Conservation (phyloP, 1,139 yeast species). For the Scheffersomyces parashehatae region DNA sequence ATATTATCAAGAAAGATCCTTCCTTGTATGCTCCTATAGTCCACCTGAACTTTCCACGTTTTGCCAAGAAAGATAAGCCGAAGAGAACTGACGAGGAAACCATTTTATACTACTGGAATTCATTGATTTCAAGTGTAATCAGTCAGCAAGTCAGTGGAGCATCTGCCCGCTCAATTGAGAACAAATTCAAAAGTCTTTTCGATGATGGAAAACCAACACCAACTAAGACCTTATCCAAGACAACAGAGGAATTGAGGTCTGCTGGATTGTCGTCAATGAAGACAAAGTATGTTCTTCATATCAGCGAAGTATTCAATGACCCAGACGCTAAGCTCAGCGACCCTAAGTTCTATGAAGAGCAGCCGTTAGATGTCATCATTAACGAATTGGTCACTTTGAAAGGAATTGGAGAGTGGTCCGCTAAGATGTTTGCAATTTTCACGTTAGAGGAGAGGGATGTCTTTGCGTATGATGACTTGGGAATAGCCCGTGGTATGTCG, state of each 20-base stretch:
- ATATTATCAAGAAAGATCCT: conserved; percentile 45
- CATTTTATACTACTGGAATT: conserved; percentile 34
- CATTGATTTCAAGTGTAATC: conserved; percentile 49
- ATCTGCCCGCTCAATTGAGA: conserved; percentile 69
- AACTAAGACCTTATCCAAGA: conserved; percentile 36
- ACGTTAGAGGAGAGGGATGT: conserved; percentile 66
- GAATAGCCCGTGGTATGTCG: conserved; percentile 80
- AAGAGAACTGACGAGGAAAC: conserved; percentile 9
- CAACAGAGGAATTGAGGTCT: conserved; percentile 50
- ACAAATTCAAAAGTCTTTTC: conserved; percentile 42
- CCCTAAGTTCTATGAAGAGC: conserved; percentile 20
- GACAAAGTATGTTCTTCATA: conserved; percentile 60
- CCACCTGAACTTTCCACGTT: conserved; percentile 31
- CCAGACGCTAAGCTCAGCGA: conserved; percentile 38
- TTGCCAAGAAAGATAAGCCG: conserved; percentile 12
- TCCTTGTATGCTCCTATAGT: conserved; percentile 36
- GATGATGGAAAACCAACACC: conserved; percentile 55
- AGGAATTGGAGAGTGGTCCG: conserved; percentile 91
- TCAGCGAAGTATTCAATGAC: conserved; percentile 57
- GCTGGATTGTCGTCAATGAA: conserved; percentile 77
- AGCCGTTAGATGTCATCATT: conserved; percentile 48
- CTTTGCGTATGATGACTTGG: conserved; percentile 79
- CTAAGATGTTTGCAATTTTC: conserved; percentile 81
- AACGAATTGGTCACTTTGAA: conserved; percentile 60
- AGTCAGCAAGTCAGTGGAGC: conserved; percentile 86